Percentiles rank a stretch among this genome's conserved stretches.
phyloP scores from a whole-genome alignment of 2,329 filamentous ascomycete genomes.

The Ceratocystis colombiana region DNA sequence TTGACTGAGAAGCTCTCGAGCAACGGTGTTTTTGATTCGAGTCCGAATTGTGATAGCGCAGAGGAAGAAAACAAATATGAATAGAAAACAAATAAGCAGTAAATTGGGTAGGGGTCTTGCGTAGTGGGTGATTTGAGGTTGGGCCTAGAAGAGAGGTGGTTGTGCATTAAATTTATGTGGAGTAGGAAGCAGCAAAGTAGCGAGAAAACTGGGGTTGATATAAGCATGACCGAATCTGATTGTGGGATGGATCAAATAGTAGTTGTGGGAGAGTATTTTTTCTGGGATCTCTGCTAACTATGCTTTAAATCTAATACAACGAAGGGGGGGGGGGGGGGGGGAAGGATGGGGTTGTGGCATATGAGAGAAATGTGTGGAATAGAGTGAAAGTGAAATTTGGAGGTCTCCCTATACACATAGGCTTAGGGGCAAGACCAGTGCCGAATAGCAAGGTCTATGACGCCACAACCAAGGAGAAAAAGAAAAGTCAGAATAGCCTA shows the following conservation, averaged over 20 bases:
- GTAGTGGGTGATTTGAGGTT: slow-evolving; percentile 1
- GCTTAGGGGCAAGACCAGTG: background rate
- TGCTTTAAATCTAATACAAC: background rate
- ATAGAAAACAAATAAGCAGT: background rate
- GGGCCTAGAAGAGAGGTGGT: background rate
- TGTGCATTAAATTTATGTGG: slow-evolving; percentile 14
- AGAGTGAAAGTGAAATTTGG: background rate
- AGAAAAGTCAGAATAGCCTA: slow-evolving; percentile 8
- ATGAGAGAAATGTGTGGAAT: background rate
- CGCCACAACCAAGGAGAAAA: background rate
- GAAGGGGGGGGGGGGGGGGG: background rate
- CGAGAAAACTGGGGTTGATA: slow-evolving; percentile 21
- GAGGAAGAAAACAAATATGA: background rate
- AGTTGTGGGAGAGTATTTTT: slow-evolving; percentile 17
- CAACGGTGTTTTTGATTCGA: background rate
- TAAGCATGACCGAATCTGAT: slow-evolving; percentile 15
- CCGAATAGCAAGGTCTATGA: background rate
- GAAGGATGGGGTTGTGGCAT: background rate
- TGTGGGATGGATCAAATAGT: slow-evolving; percentile 17
- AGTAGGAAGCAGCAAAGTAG: slow-evolving; percentile 7
- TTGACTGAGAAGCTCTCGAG: background rate
- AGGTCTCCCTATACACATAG: background rate
- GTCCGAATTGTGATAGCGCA: background rate
- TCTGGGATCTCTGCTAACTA: background rate
- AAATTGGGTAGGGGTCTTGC: background rate